A percentile compares a stretch with the other conserved stretches of the same genome.
phyloP scores from a whole-genome alignment of 2,329 filamentous ascomycete species.

The Pseudogymnoascus sp. region DNA sequence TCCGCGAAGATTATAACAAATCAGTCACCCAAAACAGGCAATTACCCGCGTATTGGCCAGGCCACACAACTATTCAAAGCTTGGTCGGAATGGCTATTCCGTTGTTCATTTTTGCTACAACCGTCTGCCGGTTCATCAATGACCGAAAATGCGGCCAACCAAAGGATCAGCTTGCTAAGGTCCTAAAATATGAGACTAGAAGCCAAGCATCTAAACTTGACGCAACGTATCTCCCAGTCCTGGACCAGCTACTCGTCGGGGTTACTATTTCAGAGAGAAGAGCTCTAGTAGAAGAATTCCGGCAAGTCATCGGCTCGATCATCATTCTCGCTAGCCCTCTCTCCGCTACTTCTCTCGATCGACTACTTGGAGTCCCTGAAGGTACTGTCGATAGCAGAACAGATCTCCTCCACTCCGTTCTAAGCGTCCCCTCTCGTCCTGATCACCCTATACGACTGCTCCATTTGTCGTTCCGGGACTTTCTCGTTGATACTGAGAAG shows the following conservation, averaged over 20 bases:
- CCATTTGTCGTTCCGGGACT: slow-evolving; percentile 26
- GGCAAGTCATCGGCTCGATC: slow-evolving; percentile 14
- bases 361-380: slow-evolving; percentile 16
- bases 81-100: slow-evolving; percentile 28
- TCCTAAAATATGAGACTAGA: slow-evolving; percentile 21
- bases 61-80: slow-evolving; percentile 15
- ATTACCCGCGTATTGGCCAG: slow-evolving; percentile 28
- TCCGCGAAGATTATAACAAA: slow-evolving; percentile 11
- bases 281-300: background rate
- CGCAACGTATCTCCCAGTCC: slow-evolving; percentile 21
- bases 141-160: slow-evolving; percentile 20
- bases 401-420: slow-evolving; percentile 20
- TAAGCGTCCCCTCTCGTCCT: slow-evolving; percentile 17
- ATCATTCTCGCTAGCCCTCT: slow-evolving; percentile 18
- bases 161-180: slow-evolving; percentile 18
- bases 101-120: slow-evolving; percentile 32
- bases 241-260: slow-evolving; percentile 15
- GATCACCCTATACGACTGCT: slow-evolving; percentile 19
- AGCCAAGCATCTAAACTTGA: slow-evolving; percentile 19
- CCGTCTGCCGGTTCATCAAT: slow-evolving; percentile 26
- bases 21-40: slow-evolving; percentile 12
- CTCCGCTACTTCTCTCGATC: slow-evolving; percentile 14
- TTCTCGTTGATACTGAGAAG: slow-evolving; percentile 18
- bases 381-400: slow-evolving; percentile 15
- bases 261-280: slow-evolving; percentile 11